Evolutionary conservation across 306 rosid genomes (phyloP), one percentile per base, ranked within the genome.

Genomic region (Purshia tridentata): DNA sequence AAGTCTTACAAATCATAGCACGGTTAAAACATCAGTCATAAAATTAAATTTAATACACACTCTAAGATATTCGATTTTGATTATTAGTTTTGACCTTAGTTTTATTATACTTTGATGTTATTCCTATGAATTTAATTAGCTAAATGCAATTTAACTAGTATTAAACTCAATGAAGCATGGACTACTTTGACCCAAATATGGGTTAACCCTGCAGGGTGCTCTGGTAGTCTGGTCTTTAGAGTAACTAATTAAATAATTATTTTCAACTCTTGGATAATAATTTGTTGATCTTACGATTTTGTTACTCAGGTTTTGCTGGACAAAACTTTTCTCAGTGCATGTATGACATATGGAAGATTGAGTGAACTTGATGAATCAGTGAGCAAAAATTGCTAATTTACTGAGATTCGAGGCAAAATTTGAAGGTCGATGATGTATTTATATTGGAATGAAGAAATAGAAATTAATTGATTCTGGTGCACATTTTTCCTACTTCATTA

Each of bases 381-480:
- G 47, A 20, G 23, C 72, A 2, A 50, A 50, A 68, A 68, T 50
- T 67, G 58, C 45, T 35, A 12, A 68, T 50, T 14, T 50, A 52
- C 18, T 6, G 16, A 5, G 47, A 16, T 18, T 39, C 6, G 47
- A 16, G 47, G 47, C 51, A 44, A 18, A 51, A 15, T 52, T 19
- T 51, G 73, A 69, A 69, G 60, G 35, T 39, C 50, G 52, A 9
- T 69, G 61, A 37, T 69, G 73, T 51, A 52, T 37, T 16, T 52
- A 7, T 16, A 40, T n/a, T 52, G 73, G 47, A 69, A 69, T n/a
- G 18, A 3, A 69, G 39, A 69, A 69, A 52, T 37, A 35, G 73
- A 37, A 55, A 69, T 11, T 3, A 6, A 52, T 69, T 69, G 12
- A 69, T 52, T 69, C 49, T 69, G n/a, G 37, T 39, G 47, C 71